Evolutionary conservation across 768 basidiomycete genomes (phyloP).

Genomic region (Boletus rubroflammeus): DNA sequence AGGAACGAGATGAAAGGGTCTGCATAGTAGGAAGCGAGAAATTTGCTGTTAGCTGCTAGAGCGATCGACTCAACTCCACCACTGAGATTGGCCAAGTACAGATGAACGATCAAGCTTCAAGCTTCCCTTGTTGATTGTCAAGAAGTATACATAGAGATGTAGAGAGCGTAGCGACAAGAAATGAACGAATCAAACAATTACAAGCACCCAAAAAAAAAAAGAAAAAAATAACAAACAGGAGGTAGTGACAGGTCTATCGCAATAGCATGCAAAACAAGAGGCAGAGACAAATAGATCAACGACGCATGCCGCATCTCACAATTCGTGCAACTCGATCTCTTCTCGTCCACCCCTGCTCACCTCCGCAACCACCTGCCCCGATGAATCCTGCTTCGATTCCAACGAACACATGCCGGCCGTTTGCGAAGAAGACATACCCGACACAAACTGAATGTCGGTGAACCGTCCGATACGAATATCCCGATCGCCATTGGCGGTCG

Average conservation of each 20-base stretch:
- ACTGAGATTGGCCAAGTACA: background rate
- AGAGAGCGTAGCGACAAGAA: background rate
- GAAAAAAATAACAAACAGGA: no score
- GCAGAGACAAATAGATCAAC: background rate
- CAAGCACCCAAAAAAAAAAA: no score
- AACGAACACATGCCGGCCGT: background rate
- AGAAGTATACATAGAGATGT: background rate
- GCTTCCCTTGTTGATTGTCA: background rate
- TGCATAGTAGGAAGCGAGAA: background rate
- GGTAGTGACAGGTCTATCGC: no score
- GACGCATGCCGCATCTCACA: background rate
- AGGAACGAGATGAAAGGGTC: background rate
- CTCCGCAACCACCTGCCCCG: background rate
- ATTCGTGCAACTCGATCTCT: constrained; percentile 11
- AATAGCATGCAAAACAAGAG: background rate
- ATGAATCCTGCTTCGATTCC: constrained; percentile 12
- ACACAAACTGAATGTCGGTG: constrained; percentile 25
- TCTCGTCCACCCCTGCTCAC: constrained; percentile 54
- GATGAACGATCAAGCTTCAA: background rate
- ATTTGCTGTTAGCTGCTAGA: background rate
- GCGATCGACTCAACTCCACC: background rate
- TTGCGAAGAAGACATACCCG: constrained; percentile 7
- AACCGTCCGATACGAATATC: constrained; percentile 15
- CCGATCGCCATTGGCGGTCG: background rate
- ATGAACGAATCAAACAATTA: no score